Evolutionary conservation across 2,329 filamentous ascomycete genomes (phyloP).

Genomic region (Diaporthe caulivora): DNA sequence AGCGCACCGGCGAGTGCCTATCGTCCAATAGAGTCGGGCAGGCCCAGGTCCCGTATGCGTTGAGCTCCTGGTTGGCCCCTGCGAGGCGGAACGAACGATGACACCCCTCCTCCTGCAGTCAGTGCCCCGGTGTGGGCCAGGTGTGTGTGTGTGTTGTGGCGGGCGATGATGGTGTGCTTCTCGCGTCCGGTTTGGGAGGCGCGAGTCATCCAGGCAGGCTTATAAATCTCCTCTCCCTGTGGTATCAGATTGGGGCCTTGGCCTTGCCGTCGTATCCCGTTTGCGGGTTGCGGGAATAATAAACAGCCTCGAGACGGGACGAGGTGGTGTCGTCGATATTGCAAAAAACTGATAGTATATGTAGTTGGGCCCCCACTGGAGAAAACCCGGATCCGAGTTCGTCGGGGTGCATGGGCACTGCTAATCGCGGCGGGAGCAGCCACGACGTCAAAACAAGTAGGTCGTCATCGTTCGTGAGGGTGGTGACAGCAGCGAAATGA

Average conservation of each 20-base stretch:
- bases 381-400: background rate
- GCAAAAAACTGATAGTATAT: background rate
- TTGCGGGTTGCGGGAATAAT: background rate
- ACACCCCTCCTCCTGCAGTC: background rate
- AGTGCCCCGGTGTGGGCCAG: background rate
- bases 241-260: background rate
- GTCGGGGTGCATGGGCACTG: background rate
- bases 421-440: background rate
- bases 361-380: background rate
- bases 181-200: background rate
- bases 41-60: conserved; percentile 9
- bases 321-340: conserved; percentile 27
- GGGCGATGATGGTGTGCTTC: background rate
- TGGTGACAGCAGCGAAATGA: background rate
- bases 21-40: conserved; percentile 21
- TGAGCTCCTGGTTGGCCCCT: conserved; percentile 25
- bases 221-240: background rate
- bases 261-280: conserved; percentile 22
- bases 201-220: background rate
- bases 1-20: background rate
- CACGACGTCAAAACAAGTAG: background rate
- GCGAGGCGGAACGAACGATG: conserved; percentile 10
- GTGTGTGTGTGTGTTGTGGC: background rate
- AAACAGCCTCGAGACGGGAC: background rate
- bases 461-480: conserved; percentile 17